These are phyloP conservation scores for Phytophthora lateralis DNA, from an alignment of 352 stramenopile genomes.

Conservation along the genomic window DNA sequence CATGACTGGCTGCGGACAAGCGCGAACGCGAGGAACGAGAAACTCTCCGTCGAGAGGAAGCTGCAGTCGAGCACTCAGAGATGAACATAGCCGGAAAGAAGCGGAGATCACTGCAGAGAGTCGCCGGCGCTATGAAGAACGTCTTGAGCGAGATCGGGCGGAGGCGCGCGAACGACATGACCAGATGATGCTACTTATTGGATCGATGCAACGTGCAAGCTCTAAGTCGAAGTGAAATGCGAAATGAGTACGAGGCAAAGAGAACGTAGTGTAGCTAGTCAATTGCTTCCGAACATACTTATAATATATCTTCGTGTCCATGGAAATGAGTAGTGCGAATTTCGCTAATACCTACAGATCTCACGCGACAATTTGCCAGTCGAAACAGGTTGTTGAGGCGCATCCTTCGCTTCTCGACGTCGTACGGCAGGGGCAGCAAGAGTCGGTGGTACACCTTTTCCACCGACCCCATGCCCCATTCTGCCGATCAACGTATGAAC, in stretches of 20 bases:
- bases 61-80: no score
- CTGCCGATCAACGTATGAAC: no score
- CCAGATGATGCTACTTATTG: not conserved
- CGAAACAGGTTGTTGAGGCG: not conserved
- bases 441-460: not conserved
- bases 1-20: no score
- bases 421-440: not conserved
- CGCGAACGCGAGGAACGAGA: no score
- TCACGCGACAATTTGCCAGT: not conserved
- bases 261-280: not conserved
- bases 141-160: not conserved
- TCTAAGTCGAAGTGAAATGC: not conserved
- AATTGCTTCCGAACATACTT: not conserved
- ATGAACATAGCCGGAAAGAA: no score
- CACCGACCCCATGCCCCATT: not conserved
- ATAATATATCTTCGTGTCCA: not conserved
- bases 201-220: not conserved
- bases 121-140: not conserved
- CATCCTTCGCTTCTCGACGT: not conserved
- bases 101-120: no score
- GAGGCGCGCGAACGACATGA: not conserved
- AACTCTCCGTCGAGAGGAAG: no score
- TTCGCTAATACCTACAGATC: constrained; percentile 2
- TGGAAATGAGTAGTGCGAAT: constrained; percentile 8
- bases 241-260: not conserved